Evolutionary conservation across 2,329 filamentous ascomycete genomes (phyloP), one percentile per base, ranked within the genome.

Genomic region (Penicillium digitatum): DNA sequence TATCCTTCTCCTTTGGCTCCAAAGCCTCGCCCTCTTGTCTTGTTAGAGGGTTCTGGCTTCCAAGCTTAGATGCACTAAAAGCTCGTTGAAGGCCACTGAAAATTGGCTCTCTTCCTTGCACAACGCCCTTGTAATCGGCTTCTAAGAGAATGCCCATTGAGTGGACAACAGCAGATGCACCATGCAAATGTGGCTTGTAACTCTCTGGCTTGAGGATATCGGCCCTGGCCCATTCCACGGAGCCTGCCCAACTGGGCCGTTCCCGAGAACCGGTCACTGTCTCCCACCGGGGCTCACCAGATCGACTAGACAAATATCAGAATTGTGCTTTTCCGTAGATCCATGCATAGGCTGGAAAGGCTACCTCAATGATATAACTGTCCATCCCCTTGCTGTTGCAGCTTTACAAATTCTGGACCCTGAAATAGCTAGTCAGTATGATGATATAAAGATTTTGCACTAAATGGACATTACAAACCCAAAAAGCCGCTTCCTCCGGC

Each of bases 61-160:
- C 79, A 24, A 73, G 65, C 62, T 87, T 87, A 2, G 82, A 80
- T 1, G 83, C 72, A 48, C 86, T 85, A 72, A 97, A 95, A 26
- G 90, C 90, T 65, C 87, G 86, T 59, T 84, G 83, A 14, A 99
- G 78, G 1, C 90, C 93, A 7, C 84, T 75, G 49, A 95, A 75
- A n/a, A 90, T 85, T 0, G 89, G 90, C 67, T 96, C 92, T 57
- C 83, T 85, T 48, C 94, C 94, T 20, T 85, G 87, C 26, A 99
- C 72, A 16, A 96, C 87, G 63, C 88, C 89, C 76, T 99, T 99
- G 83, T 99, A 99, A 78, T 99, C 94, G 47, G 92, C 91, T 78
- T 99, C 94, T 10, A 99, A 83, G 18, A 99, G 81, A 66, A 99
- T 96, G 10, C 94, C 94, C 87, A 97, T 92, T 68, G 83, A 90